phyloP scores from a whole-genome alignment of 352 stramenopile genomes.

The Phytophthora palmivora region DNA sequence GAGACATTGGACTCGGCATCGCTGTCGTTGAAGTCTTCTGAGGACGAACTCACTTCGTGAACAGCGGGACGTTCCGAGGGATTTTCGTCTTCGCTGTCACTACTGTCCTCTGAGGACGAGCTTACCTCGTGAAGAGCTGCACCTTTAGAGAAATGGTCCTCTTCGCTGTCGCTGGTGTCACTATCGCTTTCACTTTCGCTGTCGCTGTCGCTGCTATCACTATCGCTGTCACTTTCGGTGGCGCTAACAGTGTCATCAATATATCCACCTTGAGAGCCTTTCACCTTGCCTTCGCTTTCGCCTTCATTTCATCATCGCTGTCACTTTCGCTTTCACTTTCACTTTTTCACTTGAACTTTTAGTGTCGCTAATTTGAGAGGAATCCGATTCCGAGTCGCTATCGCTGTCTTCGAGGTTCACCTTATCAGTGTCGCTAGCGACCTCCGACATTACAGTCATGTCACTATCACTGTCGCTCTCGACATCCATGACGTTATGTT shows the following conservation, averaged over 20 bases:
- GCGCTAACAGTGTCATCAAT: background rate
- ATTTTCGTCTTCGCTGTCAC: background rate
- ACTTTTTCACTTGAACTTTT: too few species aligned
- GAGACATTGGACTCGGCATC: background rate
- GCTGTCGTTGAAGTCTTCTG: constrained; percentile 9
- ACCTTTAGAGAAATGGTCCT: too few species aligned
- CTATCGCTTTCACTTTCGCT: constrained; percentile 6
- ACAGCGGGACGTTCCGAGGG: background rate
- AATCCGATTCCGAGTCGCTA: background rate
- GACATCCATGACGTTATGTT: constrained; percentile 4
- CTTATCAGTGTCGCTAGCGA: background rate
- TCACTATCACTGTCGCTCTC: constrained; percentile 10
- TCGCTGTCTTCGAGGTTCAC: background rate
- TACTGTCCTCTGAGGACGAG: too few species aligned
- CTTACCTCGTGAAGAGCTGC: too few species aligned
- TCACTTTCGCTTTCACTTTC: constrained; percentile 1
- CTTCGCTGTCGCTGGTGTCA: background rate
- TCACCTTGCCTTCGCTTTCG: background rate
- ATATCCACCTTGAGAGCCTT: background rate
- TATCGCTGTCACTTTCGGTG: too few species aligned
- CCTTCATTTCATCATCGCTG: background rate
- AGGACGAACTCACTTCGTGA: constrained; percentile 1
- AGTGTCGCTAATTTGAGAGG: constrained; percentile 1
- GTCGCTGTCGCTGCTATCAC: too few species aligned
- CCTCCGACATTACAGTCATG: constrained; percentile 12